Percentiles rank a stretch among this genome's conserved stretches.
Evolutionary conservation across 148 eudicot genomes (phyloP).

Genomic region (Camellia lanceoleosa): DNA sequence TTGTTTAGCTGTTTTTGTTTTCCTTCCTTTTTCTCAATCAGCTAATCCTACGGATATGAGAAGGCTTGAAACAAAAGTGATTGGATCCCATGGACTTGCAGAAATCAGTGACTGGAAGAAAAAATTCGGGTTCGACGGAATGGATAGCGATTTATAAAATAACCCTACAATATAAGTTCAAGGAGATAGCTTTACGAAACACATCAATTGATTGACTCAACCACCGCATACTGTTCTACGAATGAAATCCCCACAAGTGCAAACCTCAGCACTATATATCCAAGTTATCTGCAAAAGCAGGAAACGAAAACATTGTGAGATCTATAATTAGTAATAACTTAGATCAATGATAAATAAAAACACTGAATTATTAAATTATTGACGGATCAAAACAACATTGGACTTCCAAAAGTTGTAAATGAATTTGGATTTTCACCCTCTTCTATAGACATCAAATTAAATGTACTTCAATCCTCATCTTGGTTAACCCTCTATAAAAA

Average conservation of each 20-base stretch:
- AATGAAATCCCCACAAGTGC: neutral
- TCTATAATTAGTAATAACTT: neutral
- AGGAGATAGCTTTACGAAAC: constrained; percentile 47
- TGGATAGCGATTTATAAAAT: constrained; percentile 43
- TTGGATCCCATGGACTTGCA: constrained; percentile 45
- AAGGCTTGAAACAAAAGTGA: constrained; percentile 36
- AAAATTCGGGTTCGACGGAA: constrained; percentile 6
- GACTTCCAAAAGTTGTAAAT: neutral
- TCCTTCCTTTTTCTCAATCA: constrained; percentile 5
- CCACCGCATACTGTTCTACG: constrained; percentile 51
- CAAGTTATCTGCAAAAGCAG: constrained; percentile 13
- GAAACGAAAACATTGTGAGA: neutral
- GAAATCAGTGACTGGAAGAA: neutral
- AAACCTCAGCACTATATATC: neutral
- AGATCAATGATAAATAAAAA: neutral
- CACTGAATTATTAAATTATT: neutral
- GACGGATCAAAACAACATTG: neutral
- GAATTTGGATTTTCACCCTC: neutral
- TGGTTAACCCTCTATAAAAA: neutral
- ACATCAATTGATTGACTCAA: constrained; percentile 56
- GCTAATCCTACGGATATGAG: constrained; percentile 49
- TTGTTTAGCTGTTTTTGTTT: neutral
- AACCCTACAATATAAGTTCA: constrained; percentile 77
- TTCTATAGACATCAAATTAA: neutral
- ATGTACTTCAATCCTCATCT: constrained; percentile 5